phyloP scores from a whole-genome alignment of 2,329 filamentous ascomycete species.

The Metarhizium brunneum region DNA sequence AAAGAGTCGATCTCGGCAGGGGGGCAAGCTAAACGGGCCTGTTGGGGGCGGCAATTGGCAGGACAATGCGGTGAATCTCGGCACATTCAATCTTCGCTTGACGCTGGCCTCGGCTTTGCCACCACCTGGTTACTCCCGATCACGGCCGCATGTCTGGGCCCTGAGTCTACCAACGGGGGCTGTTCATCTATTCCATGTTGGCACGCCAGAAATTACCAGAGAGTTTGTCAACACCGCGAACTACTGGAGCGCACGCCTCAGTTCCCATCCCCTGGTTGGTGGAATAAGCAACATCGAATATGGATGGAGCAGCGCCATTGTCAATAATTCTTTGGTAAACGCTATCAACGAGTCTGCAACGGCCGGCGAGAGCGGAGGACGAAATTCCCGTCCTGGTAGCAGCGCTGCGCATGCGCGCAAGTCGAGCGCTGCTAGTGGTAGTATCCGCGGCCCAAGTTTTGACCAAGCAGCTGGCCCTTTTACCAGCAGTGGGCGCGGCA shows the following conservation, averaged over 20 bases:
- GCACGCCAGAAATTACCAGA: slow-evolving; percentile 85
- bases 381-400: slow-evolving; percentile 40
- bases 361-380: slow-evolving; percentile 21
- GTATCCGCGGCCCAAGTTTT: slow-evolving; percentile 47
- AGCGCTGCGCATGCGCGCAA: slow-evolving; percentile 31
- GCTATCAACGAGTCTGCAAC: slow-evolving; percentile 39
- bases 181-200: slow-evolving; percentile 96
- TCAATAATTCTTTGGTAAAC: slow-evolving; percentile 49
- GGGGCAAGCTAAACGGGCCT: slow-evolving; percentile 44
- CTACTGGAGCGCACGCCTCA: slow-evolving; percentile 93
- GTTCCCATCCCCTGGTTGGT: slow-evolving; percentile 85
- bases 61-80: slow-evolving; percentile 85
- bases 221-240: slow-evolving; percentile 94
- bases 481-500: slow-evolving; percentile 39
- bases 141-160: slow-evolving; percentile 87
- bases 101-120: slow-evolving; percentile 87
- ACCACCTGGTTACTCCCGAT: slow-evolving; percentile 84
- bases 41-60: slow-evolving; percentile 98
- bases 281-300: slow-evolving; percentile 97
- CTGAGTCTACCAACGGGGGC: slow-evolving; percentile 85
- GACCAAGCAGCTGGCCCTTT: slow-evolving; percentile 48
- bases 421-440: slow-evolving; percentile 40
- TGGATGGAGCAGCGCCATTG: slow-evolving; percentile 82
- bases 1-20: slow-evolving; percentile 48
- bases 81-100: slow-evolving; percentile 79